Evolutionary conservation across 345 rosid species (phyloP), one percentile per base, ranked within the genome.

Genomic region (Linum lewisii): DNA sequence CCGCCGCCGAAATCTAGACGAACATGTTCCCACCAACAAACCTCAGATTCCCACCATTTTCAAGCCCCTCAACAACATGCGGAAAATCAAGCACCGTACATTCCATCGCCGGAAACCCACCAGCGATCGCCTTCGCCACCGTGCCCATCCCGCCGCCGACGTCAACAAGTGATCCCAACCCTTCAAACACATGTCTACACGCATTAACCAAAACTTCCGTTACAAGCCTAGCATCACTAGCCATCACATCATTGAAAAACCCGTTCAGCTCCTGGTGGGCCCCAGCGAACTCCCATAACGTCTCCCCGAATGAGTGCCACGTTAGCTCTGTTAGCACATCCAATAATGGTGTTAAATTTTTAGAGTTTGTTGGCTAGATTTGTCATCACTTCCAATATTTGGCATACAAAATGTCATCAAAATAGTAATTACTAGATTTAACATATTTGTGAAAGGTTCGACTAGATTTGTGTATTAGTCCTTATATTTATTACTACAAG

Each of bases 91-190:
- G 23, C 15, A 51, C 60, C 10, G 60, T 16, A 9, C 60, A 57
- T 10, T 32, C 21, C 21, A 57, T 0, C 37, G 26, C 34, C 6
- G 60, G 60, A 16, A 57, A 57, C 1, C 44, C 60, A 7, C 25
- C 25, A 4, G 60, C 42, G 32, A 57, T 26, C 8, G 60, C 60
- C 42, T 18, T 26, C 20, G 60, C 37, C 38, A 57, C 21, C 63
- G 64, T 37, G 58, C 47, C 24, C 0, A 18, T 51, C 37, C 69
- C 63, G 24, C 74, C 70, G 5, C 37, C 69, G 5, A 65, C 70
- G 58, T 66, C 75, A 15, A 71, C 67, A 20, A 71, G 6, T 0
- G 70, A 61, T 2, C 36, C 22, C 66, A 71, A 1, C 60, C 63
- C 67, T 1, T 61, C 59, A 13, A 71, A 71, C 1, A 65, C 37